Conservation (phyloP, 148 eudicot species). For the Vaccinium macrocarpon region DNA sequence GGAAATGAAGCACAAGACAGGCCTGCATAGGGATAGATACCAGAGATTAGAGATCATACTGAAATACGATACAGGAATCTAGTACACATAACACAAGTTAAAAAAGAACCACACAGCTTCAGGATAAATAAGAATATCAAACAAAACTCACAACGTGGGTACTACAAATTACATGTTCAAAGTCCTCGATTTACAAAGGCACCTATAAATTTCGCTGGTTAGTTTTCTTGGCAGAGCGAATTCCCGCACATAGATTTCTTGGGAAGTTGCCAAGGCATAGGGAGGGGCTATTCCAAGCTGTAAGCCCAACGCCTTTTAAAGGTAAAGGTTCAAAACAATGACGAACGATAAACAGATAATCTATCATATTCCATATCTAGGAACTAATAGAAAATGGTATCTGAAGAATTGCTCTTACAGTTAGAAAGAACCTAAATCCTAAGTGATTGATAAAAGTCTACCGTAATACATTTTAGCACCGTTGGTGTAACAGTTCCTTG, state of each 20-base stretch:
- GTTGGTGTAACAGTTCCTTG: too few relatives aligned
- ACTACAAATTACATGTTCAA: not conserved
- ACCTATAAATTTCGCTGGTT: not conserved
- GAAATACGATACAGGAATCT: not conserved
- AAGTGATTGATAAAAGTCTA: too few relatives aligned
- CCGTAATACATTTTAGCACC: too few relatives aligned
- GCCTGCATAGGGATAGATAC: constrained; percentile 43
- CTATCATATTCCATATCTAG: too few relatives aligned
- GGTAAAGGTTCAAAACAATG: too few relatives aligned
- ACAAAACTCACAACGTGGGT: not conserved
- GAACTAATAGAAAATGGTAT: too few relatives aligned
- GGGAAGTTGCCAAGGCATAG: not conserved
- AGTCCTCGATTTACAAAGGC: not conserved
- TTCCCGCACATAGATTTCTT: not conserved
- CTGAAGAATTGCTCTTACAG: too few relatives aligned
- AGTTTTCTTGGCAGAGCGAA: not conserved
- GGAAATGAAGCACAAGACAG: constrained; percentile 72
- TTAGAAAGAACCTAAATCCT: too few relatives aligned
- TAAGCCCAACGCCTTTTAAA: not conserved
- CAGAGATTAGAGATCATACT: not conserved
- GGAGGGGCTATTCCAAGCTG: not conserved
- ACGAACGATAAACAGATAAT: too few relatives aligned
- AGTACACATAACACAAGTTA: not conserved
- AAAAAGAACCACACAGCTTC: constrained; percentile 2
- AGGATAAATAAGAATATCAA: not conserved